Evolutionary conservation across 768 basidiomycete species (phyloP).

Genomic region (Auricularia sp.): DNA sequence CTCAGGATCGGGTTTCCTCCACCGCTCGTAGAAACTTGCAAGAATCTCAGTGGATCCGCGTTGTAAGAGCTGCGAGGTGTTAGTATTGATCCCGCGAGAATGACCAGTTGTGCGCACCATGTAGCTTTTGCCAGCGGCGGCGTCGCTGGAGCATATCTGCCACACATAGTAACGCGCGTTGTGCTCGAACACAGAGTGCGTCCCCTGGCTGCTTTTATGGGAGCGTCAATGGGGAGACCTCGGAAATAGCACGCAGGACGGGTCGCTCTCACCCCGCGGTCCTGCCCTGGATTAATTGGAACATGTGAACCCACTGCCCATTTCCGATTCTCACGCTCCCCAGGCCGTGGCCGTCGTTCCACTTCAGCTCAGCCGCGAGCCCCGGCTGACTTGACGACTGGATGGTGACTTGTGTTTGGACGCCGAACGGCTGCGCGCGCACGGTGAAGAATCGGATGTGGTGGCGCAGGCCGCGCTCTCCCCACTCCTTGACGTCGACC

Average conservation of each 20-base stretch:
- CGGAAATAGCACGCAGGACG: neutral
- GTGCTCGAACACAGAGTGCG: neutral
- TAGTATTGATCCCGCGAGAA: neutral
- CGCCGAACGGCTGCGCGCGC: too few species aligned
- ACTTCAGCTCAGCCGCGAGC: neutral
- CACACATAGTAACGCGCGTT: neutral
- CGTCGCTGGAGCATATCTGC: neutral
- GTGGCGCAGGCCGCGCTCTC: too few species aligned
- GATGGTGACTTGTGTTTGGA: too few species aligned
- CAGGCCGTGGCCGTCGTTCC: neutral
- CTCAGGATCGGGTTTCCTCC: neutral
- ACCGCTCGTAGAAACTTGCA: neutral
- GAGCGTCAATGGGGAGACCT: neutral
- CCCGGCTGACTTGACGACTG: too few species aligned
- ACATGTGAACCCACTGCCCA: neutral
- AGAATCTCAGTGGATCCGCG: neutral
- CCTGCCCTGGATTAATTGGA: neutral
- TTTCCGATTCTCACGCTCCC: neutral
- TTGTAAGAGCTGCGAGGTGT: neutral
- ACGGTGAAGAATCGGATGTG: too few species aligned
- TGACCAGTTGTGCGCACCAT: neutral
- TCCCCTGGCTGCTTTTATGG: neutral
- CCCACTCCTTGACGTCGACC: too few species aligned
- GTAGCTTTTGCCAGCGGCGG: neutral
- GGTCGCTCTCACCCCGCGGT: neutral